A percentile compares a stretch with the other conserved stretches of the same genome.
Evolutionary conservation across 768 basidiomycete species (phyloP).

Genomic region (Calvatia gigantea): DNA sequence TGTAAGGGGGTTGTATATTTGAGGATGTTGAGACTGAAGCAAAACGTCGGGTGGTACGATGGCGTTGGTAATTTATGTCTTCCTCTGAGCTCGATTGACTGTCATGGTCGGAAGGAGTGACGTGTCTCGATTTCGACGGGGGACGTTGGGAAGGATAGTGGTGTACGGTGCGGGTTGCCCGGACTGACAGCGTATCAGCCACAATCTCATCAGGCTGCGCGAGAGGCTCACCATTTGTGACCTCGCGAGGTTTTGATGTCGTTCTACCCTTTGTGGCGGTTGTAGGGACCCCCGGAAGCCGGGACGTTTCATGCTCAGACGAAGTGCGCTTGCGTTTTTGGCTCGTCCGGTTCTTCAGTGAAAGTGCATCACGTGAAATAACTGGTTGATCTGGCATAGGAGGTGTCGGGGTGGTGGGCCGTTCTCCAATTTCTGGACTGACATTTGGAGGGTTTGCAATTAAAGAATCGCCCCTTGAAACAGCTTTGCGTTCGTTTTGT

Average conservation of each 20-base stretch:
- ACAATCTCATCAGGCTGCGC: background rate
- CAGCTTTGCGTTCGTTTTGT: background rate
- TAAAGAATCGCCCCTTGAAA: background rate
- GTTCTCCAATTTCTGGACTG: conserved; percentile 1
- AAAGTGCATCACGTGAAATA: background rate
- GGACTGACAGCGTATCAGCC: background rate
- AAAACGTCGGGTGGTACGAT: background rate
- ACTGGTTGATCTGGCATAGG: background rate
- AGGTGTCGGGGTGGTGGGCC: background rate
- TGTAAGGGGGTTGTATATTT: conserved; percentile 17
- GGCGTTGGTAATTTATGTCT: background rate
- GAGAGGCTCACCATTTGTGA: background rate
- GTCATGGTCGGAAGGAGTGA: background rate
- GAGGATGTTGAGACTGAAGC: conserved; percentile 21
- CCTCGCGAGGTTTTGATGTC: background rate
- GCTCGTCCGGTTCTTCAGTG: background rate
- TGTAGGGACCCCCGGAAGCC: background rate
- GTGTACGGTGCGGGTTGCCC: background rate
- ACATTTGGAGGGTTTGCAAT: background rate
- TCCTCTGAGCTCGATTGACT: background rate
- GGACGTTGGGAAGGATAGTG: background rate
- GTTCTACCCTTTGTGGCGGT: background rate
- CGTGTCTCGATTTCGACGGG: background rate
- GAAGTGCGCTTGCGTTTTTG: conserved; percentile 8
- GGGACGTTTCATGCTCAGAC: background rate